These are phyloP conservation scores for Penicillium fimorum DNA, from an alignment of 495 filamentous ascomycete genomes.

Conservation along the genomic window DNA sequence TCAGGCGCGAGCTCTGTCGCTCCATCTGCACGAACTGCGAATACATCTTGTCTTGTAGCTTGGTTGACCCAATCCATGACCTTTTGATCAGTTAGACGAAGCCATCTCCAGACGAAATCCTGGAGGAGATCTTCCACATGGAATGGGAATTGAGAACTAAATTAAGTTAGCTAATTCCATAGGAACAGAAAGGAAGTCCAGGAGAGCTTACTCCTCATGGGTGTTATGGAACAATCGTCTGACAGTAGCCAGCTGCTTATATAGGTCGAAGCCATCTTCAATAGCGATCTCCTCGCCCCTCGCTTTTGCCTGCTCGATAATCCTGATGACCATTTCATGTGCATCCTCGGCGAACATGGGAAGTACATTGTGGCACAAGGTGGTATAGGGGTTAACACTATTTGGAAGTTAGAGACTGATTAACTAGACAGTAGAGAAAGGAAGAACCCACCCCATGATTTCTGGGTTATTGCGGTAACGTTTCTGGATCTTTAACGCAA, in stretches of 20 bases:
- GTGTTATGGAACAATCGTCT: slow-evolving; percentile 71
- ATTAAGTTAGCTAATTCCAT: slow-evolving; percentile 4
- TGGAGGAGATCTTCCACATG: slow-evolving; percentile 81
- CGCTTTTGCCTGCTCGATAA: slow-evolving; percentile 67
- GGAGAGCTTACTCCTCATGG: slow-evolving; percentile 57
- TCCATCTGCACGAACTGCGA: slow-evolving; percentile 63
- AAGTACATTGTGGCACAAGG: slow-evolving; percentile 78
- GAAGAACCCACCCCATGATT: slow-evolving; percentile 68
- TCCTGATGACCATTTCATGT: slow-evolving; percentile 73
- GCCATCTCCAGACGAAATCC: slow-evolving; percentile 95
- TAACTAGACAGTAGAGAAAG: not conserved
- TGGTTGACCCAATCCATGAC: slow-evolving; percentile 84
- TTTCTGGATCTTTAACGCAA: slow-evolving; percentile 85
- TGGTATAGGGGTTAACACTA: slow-evolving; percentile 73
- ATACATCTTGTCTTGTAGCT: slow-evolving; percentile 84
- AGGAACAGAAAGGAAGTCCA: not conserved
- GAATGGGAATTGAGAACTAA: slow-evolving; percentile 66
- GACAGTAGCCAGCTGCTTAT: slow-evolving; percentile 80
- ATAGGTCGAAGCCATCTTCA: slow-evolving; percentile 91
- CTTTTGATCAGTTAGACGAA: slow-evolving; percentile 72
- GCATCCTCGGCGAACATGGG: slow-evolving; percentile 88
- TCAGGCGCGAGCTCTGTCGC: slow-evolving; percentile 63
- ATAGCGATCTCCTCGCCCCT: slow-evolving; percentile 74
- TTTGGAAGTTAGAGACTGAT: slow-evolving; percentile 23
- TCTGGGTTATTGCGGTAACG: slow-evolving; percentile 85